Evolutionary conservation across 2,329 filamentous ascomycete species (phyloP), one percentile per base, ranked within the genome.

Genomic region (Microdochium paspali): DNA sequence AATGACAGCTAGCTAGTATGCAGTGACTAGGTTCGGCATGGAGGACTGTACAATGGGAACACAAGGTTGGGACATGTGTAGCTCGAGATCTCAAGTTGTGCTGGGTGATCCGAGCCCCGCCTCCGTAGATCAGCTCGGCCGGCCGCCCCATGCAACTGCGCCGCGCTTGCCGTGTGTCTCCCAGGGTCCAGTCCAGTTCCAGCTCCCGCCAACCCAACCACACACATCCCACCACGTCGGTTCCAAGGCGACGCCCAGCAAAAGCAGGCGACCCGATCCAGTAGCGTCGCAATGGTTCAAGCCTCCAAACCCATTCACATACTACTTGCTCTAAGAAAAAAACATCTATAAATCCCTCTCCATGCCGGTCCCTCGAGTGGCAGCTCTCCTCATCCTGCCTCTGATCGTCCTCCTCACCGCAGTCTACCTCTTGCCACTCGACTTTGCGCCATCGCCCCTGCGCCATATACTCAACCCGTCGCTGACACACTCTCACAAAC

Each of bases 381-480:
- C 35, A 21, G 35, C 35, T 7, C 18, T 40, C 35, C 35, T 40
- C 12, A 9, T 40, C 35, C 18, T 40, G 15, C 12, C 35, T 18
- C 18, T 40, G 35, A 21, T 40, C 18, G 18, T 40, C 6, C 35
- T 40, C 35, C 35, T 40, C 35, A 40, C 35, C 35, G 18, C 35
- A 3, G 18, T 40, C 10, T 40, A 40, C 18, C 18, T 40, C 18
- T 20, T 40, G 12, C 35, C 35, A 40, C 13, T 18, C 15, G 35
- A 40, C 35, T 18, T 24, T 24, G n/a, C 46, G 46, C 42, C 39
- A 45, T 13, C 45, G 43, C 32, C 35, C 24, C 47, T 52, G 46
- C 47, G 49, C 15, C 13, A 39, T 45, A 24, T 49, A 42, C 24
- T 48, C 44, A 31, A 46, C 44, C 26, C 48, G n/a, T 10, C 30